Conservation (phyloP, 441 rosid genomes). For the Euphorbia schlechtendalii region DNA sequence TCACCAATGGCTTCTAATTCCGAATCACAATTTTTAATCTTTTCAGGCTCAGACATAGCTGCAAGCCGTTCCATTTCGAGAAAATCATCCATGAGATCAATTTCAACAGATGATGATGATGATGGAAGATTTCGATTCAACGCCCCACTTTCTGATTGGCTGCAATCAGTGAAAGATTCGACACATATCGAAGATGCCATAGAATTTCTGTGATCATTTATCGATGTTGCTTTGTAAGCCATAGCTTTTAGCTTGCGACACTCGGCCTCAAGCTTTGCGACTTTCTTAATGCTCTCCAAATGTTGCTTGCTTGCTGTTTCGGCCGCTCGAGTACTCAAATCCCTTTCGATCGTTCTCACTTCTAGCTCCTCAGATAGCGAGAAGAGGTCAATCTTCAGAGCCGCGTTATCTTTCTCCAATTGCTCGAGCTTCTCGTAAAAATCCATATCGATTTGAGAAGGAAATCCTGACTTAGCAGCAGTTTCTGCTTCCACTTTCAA, state of each 20-base stretch:
- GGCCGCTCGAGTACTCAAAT: slow-evolving; percentile 83
- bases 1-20: no score
- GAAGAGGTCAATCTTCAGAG: slow-evolving; percentile 49
- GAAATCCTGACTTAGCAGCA: slow-evolving; percentile 26
- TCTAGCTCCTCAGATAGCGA: slow-evolving; percentile 58
- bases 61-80: slow-evolving; percentile 96
- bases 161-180: slow-evolving; percentile 52
- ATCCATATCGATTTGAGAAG: slow-evolving; percentile 29
- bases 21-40: no score
- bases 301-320: slow-evolving; percentile 91
- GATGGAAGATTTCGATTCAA: slow-evolving; percentile 32
- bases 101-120: slow-evolving; percentile 38
- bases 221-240: slow-evolving; percentile 35
- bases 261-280: slow-evolving; percentile 82
- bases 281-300: slow-evolving; percentile 77
- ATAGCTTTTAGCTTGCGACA: slow-evolving; percentile 61
- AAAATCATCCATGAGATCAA: slow-evolving; percentile 91
- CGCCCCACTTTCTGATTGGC: slow-evolving; percentile 65
- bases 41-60: slow-evolving; percentile 48
- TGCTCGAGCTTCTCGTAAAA: slow-evolving; percentile 44
- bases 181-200: slow-evolving; percentile 41
- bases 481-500: slow-evolving; percentile 34
- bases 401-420: slow-evolving; percentile 50
- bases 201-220: slow-evolving; percentile 35
- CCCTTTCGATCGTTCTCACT: slow-evolving; percentile 64